These are phyloP conservation scores for Aspergillus sp. DNA, from an alignment of 2,329 filamentous ascomycete genomes.

Conservation along the genomic window DNA sequence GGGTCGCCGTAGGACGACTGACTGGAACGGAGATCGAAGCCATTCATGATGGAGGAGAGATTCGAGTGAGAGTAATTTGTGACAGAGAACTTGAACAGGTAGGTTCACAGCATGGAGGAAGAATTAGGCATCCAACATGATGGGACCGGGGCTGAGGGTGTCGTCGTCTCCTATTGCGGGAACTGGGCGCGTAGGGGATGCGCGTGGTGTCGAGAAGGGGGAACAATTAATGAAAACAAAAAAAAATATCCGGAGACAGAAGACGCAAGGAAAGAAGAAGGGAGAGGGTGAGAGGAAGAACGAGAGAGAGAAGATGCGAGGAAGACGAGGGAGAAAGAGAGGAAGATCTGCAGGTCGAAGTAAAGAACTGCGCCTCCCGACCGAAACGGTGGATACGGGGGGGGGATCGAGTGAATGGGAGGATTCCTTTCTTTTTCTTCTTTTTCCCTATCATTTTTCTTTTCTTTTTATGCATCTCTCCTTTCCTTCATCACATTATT, in stretches of 20 bases:
- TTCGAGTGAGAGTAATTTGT: constrained; percentile 4
- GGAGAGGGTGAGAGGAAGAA: constrained; percentile 1
- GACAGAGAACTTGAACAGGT: neutral
- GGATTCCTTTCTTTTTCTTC: neutral
- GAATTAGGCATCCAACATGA: neutral
- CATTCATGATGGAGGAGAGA: constrained; percentile 29
- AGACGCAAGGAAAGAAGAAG: constrained; percentile 1
- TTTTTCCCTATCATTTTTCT: neutral
- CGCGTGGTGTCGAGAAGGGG: neutral
- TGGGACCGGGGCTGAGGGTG: neutral
- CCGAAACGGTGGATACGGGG: neutral
- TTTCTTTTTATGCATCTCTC: too few relatives aligned
- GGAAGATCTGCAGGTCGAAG: constrained; percentile 3
- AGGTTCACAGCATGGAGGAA: neutral
- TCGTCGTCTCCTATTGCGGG: constrained; percentile 1
- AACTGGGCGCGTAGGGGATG: constrained; percentile 13
- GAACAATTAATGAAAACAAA: neutral
- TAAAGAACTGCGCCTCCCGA: constrained; percentile 2
- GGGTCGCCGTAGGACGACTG: constrained; percentile 43
- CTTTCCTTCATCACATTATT: neutral
- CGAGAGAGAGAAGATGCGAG: neutral
- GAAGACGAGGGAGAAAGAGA: constrained; percentile 1
- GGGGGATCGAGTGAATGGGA: too few relatives aligned
- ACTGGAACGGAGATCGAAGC: constrained; percentile 38
- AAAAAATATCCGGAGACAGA: neutral